A percentile compares a stretch with the other conserved stretches of the same genome.
phyloP scores from a whole-genome alignment of 108 stramenopile genomes.

The Thalassiosira profunda region DNA sequence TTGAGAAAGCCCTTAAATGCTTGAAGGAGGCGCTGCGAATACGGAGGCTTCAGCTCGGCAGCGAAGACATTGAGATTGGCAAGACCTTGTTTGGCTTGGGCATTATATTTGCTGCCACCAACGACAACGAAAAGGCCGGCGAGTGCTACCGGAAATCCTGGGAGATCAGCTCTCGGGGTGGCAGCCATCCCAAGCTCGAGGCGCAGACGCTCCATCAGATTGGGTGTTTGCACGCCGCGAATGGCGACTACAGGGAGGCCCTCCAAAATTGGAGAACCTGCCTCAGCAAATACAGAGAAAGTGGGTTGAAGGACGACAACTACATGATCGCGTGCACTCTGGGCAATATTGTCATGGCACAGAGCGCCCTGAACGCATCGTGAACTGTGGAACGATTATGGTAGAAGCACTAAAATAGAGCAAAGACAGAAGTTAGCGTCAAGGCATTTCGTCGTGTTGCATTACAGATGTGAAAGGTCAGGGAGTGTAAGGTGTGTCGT shows the following conservation, averaged over 20 bases:
- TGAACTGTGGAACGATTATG: too few species aligned
- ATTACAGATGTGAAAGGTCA: too few species aligned
- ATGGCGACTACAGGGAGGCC: conserved; percentile 43
- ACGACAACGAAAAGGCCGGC: conserved; percentile 42
- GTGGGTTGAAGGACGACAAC: conserved; percentile 57
- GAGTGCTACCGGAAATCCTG: conserved; percentile 51
- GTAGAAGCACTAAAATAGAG: neutral
- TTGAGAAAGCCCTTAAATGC: conserved; percentile 49
- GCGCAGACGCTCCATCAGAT: conserved; percentile 69
- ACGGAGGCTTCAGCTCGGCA: conserved; percentile 33
- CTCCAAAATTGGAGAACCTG: conserved; percentile 59
- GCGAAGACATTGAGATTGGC: conserved; percentile 49
- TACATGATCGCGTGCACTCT: conserved; percentile 60
- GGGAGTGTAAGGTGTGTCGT: too few species aligned
- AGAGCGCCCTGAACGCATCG: conserved; percentile 42
- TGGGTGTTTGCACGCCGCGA: conserved; percentile 47
- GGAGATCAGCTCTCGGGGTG: conserved; percentile 30
- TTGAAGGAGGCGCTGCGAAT: conserved; percentile 58
- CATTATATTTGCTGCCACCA: conserved; percentile 41
- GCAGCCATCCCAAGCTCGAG: conserved; percentile 40
- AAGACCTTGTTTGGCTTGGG: conserved; percentile 62
- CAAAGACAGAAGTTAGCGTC: neutral
- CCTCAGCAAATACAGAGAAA: conserved; percentile 49
- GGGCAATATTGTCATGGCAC: conserved; percentile 67
- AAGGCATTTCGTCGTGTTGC: too few species aligned